A percentile compares a stretch with the other conserved stretches of the same genome.
Conservation (phyloP, 108 stramenopile species). For the Seminavis robusta region DNA sequence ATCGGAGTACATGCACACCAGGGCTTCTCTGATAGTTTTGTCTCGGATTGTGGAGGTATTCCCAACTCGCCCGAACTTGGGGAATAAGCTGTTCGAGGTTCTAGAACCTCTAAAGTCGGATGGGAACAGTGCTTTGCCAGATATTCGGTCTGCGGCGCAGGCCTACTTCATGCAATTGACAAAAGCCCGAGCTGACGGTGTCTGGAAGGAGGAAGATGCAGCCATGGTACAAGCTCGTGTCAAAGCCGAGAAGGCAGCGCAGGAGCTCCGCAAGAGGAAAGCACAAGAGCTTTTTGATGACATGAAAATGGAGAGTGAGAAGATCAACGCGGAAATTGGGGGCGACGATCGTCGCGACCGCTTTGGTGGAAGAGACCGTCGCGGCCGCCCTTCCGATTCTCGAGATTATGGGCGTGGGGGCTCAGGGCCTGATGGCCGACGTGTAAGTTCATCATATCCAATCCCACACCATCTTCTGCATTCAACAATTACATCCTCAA, state of each 20-base stretch:
- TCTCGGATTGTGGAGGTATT: constrained; percentile 69
- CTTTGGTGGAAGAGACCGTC: constrained; percentile 1
- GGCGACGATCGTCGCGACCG: constrained; percentile 16
- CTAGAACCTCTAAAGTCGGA: constrained; percentile 61
- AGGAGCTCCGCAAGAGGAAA: constrained; percentile 57
- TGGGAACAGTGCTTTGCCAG: constrained; percentile 54
- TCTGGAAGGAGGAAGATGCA: constrained; percentile 80
- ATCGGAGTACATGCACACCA: constrained; percentile 82
- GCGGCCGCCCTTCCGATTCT: neutral
- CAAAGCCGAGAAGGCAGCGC: constrained; percentile 62
- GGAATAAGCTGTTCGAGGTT: constrained; percentile 57
- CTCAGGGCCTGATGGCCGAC: neutral
- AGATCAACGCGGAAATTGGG: constrained; percentile 57
- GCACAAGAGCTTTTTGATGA: constrained; percentile 63
- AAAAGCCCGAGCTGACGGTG: constrained; percentile 81
- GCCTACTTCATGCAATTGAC: constrained; percentile 68
- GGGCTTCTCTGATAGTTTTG: constrained; percentile 72
- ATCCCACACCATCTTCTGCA: too few relatives aligned
- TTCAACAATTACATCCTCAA: neutral
- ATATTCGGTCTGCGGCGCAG: constrained; percentile 77
- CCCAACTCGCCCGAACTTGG: constrained; percentile 71
- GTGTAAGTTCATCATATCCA: too few relatives aligned
- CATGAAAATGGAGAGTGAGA: constrained; percentile 66
- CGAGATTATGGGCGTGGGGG: neutral
- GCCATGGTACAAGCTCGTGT: constrained; percentile 58